Percentiles rank a stretch among this genome's conserved stretches.
These are phyloP conservation scores for Phytophthora meadii DNA, from an alignment of 352 stramenopile species.

Conservation along the genomic window DNA sequence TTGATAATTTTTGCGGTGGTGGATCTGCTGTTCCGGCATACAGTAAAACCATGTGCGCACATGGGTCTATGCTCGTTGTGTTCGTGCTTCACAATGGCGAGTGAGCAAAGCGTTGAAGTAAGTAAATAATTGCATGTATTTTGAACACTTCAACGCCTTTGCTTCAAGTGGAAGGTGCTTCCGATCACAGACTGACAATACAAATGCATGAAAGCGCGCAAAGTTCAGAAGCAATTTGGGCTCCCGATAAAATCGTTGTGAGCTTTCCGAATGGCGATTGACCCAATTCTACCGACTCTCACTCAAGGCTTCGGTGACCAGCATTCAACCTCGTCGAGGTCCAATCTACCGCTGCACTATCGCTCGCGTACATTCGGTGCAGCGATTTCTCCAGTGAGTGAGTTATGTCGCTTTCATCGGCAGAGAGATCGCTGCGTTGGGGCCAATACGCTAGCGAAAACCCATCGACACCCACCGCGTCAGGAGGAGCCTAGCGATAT, in stretches of 20 bases:
- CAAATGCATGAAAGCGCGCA: constrained; percentile 11
- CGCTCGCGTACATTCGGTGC: constrained; percentile 11
- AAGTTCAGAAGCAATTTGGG: constrained; percentile 4
- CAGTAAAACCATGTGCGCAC: not conserved
- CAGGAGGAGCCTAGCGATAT: constrained; percentile 19
- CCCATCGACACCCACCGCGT: constrained; percentile 21
- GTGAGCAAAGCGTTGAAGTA: constrained; percentile 26
- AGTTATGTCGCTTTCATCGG: constrained; percentile 13
- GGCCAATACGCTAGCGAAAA: constrained; percentile 20
- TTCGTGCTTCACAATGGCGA: constrained; percentile 1
- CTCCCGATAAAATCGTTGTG: constrained; percentile 7
- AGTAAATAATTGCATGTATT: constrained; percentile 10
- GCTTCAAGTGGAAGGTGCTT: constrained; percentile 30
- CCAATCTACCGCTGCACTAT: not conserved
- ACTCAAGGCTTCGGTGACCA: constrained; percentile 2
- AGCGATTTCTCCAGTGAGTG: constrained; percentile 15
- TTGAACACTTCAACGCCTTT: constrained; percentile 29
- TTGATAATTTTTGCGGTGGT: constrained; percentile 1
- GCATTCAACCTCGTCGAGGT: constrained; percentile 4
- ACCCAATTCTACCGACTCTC: constrained; percentile 7
- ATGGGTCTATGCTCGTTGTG: no score
- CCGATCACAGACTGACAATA: constrained; percentile 31
- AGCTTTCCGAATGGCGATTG: constrained; percentile 5
- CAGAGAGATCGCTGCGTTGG: not conserved
- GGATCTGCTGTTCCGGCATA: not conserved